phyloP scores from a whole-genome alignment of 306 rosid genomes.

The Prunus davidiana region DNA sequence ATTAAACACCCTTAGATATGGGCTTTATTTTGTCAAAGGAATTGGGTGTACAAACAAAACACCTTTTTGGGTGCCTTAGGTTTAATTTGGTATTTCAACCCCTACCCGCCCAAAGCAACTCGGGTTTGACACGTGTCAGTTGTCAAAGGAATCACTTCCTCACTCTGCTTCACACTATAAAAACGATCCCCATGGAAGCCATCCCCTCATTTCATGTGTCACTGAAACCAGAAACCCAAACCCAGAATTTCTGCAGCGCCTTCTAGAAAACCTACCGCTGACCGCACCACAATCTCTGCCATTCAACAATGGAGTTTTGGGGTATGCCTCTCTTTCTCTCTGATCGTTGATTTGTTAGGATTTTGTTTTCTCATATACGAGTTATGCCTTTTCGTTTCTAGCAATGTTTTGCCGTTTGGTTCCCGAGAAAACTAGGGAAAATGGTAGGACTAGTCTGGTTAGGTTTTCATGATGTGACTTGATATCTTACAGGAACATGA shows the following conservation, averaged over 20 bases:
- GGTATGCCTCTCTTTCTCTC: constrained; percentile 27
- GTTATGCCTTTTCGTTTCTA: too few relatives aligned
- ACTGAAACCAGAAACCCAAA: neutral
- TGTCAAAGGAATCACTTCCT: neutral
- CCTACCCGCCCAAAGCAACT: too few relatives aligned
- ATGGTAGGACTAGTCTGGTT: neutral
- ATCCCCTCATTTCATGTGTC: neutral
- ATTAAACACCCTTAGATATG: too few relatives aligned
- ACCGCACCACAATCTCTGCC: constrained; percentile 4
- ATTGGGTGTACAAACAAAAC: too few relatives aligned
- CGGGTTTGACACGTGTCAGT: neutral
- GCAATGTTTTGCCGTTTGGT: neutral
- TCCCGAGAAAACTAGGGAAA: constrained; percentile 12
- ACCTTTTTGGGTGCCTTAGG: too few relatives aligned
- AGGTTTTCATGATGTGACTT: neutral
- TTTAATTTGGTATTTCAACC: too few relatives aligned
- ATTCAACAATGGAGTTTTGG: constrained; percentile 46
- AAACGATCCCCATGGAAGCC: neutral
- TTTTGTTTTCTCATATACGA: neutral
- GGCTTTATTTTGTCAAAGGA: too few relatives aligned
- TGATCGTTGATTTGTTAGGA: neutral
- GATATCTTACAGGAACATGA: neutral
- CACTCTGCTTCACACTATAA: neutral
- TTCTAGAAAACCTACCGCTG: constrained; percentile 7
- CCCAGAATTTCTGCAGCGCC: neutral